Evolutionary conservation across 192 early-diverging fungal species (phyloP).

Genomic region (Coemansia sp.): DNA sequence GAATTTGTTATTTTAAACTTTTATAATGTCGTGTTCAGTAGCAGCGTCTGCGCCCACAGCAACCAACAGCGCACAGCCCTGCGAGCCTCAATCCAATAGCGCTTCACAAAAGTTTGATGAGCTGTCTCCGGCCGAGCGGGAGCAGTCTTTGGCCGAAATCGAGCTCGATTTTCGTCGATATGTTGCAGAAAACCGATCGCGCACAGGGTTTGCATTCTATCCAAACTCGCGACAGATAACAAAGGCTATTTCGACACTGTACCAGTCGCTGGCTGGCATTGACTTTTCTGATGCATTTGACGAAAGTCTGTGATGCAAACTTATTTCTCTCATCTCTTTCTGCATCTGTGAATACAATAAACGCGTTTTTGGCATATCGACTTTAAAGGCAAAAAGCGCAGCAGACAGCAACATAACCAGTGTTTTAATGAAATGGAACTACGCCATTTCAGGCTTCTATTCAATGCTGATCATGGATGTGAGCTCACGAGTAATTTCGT

Average conservation of each 20-base stretch:
- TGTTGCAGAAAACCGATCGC: slow-evolving; percentile 11
- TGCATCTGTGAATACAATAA: not conserved
- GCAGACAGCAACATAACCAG: too few relatives aligned
- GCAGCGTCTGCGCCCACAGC: not conserved
- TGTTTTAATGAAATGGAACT: too few relatives aligned
- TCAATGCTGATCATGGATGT: not conserved
- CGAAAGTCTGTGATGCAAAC: not conserved
- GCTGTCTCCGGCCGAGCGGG: slow-evolving; percentile 24
- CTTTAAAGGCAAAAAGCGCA: not conserved
- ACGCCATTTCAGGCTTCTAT: not conserved
- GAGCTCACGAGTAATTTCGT: slow-evolving; percentile 23
- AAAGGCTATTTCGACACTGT: slow-evolving; percentile 22
- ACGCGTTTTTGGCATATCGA: too few relatives aligned
- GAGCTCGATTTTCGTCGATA: slow-evolving; percentile 25
- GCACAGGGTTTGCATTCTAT: slow-evolving; percentile 25
- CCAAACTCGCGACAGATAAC: slow-evolving; percentile 25
- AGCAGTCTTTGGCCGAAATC: slow-evolving; percentile 15
- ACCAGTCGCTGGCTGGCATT: slow-evolving; percentile 18
- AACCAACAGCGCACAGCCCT: not conserved
- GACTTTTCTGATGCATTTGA: slow-evolving; percentile 20
- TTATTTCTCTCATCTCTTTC: not conserved
- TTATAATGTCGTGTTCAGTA: not conserved
- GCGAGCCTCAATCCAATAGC: not conserved
- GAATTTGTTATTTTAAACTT: not conserved
- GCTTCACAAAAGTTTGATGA: slow-evolving; percentile 11